phyloP scores from a whole-genome alignment of 169 alveolate species.

The Fabrea salina region DNA sequence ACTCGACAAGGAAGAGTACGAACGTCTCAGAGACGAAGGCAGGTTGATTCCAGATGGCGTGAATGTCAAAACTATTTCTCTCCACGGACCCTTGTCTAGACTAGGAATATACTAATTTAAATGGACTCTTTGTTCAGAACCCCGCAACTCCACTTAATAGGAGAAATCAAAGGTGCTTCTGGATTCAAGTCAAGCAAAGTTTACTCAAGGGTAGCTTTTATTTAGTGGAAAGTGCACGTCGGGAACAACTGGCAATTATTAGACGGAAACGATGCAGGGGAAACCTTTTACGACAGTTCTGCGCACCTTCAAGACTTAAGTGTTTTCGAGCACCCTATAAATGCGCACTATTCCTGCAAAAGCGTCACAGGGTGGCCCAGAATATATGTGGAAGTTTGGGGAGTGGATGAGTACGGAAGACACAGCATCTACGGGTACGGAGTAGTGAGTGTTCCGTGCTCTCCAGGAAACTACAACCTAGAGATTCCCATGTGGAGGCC shows the following conservation, averaged over 20 bases:
- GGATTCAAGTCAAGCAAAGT: conserved; percentile 19
- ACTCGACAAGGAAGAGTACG: neutral
- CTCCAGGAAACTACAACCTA: conserved; percentile 10
- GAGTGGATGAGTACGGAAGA: conserved; percentile 32
- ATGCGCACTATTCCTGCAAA: conserved; percentile 36
- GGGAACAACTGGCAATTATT: conserved; percentile 8
- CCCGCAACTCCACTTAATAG: conserved; percentile 30
- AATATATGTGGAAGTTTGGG: conserved; percentile 36
- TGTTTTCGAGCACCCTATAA: conserved; percentile 50
- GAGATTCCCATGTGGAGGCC: neutral
- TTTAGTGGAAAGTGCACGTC: neutral
- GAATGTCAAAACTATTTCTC: conserved; percentile 39
- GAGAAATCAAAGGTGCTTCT: conserved; percentile 30
- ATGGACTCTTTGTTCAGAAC: conserved; percentile 34
- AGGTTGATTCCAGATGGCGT: conserved; percentile 22
- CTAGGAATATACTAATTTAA: conserved; percentile 41
- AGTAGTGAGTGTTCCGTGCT: neutral
- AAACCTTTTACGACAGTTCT: conserved; percentile 13
- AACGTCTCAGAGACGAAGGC: conserved; percentile 24
- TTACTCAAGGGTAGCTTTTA: neutral
- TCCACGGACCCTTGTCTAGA: conserved; percentile 64
- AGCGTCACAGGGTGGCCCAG: conserved; percentile 50
- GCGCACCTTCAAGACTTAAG: neutral
- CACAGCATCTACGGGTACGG: conserved; percentile 22
- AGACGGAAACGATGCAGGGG: neutral